Evolutionary conservation across 176 grass and related monocot genomes (phyloP).

Genomic region (Coix lacrymajobi): DNA sequence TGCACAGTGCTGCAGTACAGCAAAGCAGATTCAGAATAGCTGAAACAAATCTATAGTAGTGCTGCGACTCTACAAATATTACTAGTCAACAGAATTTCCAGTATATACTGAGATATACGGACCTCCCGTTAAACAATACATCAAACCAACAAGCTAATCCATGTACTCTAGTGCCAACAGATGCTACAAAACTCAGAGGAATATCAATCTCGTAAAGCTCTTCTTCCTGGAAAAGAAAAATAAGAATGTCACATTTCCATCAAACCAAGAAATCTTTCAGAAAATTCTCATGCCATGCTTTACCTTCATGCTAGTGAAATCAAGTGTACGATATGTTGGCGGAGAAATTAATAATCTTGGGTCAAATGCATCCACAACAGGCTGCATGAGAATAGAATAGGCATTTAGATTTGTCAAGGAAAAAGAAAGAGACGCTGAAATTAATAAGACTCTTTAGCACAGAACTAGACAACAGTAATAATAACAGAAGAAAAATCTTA

Average conservation of each 20-base stretch:
- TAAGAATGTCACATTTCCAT: conserved; percentile 2
- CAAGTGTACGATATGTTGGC: conserved; percentile 58
- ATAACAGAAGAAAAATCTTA: background rate
- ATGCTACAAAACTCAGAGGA: conserved; percentile 79
- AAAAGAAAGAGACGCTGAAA: background rate
- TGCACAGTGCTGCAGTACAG: conserved; percentile 66
- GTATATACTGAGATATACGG: background rate
- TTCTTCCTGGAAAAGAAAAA: conserved; percentile 73
- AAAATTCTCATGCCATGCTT: conserved; percentile 22
- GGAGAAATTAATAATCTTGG: conserved; percentile 88
- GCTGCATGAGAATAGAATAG: conserved; percentile 51
- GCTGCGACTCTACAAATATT: conserved; percentile 11
- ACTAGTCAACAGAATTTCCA: background rate
- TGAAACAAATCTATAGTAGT: background rate
- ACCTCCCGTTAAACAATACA: conserved; percentile 97
- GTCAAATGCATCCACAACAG: conserved; percentile 99
- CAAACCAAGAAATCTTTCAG: conserved; percentile 5
- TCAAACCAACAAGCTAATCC: conserved; percentile 99
- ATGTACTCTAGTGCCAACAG: conserved; percentile 93
- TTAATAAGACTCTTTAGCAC: background rate
- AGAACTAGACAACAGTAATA: background rate
- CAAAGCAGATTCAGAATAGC: conserved; percentile 1
- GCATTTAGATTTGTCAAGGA: background rate
- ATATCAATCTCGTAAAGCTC: conserved; percentile 95
- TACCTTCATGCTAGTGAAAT: conserved; percentile 95